Percentiles rank a stretch among this genome's conserved stretches.
Evolutionary conservation across 2,329 filamentous ascomycete genomes (phyloP).

Genomic region (Byssothecium circinans): DNA sequence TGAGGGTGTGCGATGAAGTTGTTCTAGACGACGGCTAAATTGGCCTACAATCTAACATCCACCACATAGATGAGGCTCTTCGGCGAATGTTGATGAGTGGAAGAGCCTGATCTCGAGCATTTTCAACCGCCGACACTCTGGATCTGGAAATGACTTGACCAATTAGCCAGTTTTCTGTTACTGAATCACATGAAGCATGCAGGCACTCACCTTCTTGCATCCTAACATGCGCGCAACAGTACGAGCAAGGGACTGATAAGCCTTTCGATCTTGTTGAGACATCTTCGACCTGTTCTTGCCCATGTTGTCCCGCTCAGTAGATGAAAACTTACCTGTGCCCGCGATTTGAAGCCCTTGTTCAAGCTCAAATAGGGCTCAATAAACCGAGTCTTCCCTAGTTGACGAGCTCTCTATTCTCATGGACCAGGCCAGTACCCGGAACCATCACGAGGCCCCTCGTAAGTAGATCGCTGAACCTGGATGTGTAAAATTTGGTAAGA

Average conservation of each 20-base stretch:
- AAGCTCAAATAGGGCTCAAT: neutral
- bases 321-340: neutral
- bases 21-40: constrained; percentile 35
- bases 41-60: constrained; percentile 19
- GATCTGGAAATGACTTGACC: constrained; percentile 8
- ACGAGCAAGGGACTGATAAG: neutral
- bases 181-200: constrained; percentile 2
- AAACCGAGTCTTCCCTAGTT: neutral
- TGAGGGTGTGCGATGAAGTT: constrained; percentile 11
- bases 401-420: neutral
- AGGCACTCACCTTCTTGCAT: constrained; percentile 10
- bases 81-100: constrained; percentile 11
- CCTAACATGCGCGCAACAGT: constrained; percentile 1
- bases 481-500: no score
- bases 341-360: neutral
- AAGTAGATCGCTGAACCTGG: no score
- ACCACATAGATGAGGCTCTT: constrained; percentile 13
- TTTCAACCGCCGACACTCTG: constrained; percentile 9
- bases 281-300: constrained; percentile 1
- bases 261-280: neutral
- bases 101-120: constrained; percentile 8
- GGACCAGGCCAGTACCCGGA: neutral
- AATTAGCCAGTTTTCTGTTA: constrained; percentile 9
- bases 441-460: neutral
- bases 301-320: neutral